Conservation (phyloP, 2,329 filamentous ascomycete genomes). For the Botryosphaeria agaves region DNA sequence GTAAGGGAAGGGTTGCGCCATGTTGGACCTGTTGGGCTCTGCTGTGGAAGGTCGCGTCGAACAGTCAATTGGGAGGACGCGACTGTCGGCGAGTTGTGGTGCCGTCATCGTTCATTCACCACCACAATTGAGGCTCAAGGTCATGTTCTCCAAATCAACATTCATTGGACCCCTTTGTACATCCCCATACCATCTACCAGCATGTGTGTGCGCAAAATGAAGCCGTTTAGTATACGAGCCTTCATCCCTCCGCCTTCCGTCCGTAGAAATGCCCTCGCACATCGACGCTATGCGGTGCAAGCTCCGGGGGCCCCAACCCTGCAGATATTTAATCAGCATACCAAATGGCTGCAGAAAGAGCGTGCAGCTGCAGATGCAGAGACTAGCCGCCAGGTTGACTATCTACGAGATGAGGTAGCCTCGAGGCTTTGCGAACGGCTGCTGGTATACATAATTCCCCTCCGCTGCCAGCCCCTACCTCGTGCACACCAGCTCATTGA, state of each 20-base stretch:
- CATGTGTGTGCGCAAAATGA: no score
- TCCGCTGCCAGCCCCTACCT: slow-evolving; percentile 1
- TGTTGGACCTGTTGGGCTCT: no score
- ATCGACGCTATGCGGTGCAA: slow-evolving; percentile 54
- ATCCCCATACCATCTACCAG: no score
- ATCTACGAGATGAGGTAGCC: slow-evolving; percentile 86
- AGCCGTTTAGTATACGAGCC: background rate
- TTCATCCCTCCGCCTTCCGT: background rate
- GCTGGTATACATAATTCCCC: slow-evolving; percentile 34
- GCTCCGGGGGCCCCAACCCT: slow-evolving; percentile 59
- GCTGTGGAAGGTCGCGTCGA: no score
- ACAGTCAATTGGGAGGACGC: no score
- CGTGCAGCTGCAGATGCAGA: slow-evolving; percentile 56
- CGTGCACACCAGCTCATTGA: slow-evolving; percentile 6
- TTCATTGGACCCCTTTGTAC: no score
- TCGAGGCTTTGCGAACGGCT: slow-evolving; percentile 68
- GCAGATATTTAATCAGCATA: slow-evolving; percentile 77
- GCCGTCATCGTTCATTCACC: no score
- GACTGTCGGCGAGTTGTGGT: no score
- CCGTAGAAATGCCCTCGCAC: background rate
- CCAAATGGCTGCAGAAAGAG: slow-evolving; percentile 86
- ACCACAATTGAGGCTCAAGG: no score
- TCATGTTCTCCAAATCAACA: no score
- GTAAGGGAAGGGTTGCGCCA: slow-evolving; percentile 43
- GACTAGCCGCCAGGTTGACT: slow-evolving; percentile 67